Evolutionary conservation across 2,329 filamentous ascomycete species (phyloP).

Genomic region (Arthrobotrys entomopaga): DNA sequence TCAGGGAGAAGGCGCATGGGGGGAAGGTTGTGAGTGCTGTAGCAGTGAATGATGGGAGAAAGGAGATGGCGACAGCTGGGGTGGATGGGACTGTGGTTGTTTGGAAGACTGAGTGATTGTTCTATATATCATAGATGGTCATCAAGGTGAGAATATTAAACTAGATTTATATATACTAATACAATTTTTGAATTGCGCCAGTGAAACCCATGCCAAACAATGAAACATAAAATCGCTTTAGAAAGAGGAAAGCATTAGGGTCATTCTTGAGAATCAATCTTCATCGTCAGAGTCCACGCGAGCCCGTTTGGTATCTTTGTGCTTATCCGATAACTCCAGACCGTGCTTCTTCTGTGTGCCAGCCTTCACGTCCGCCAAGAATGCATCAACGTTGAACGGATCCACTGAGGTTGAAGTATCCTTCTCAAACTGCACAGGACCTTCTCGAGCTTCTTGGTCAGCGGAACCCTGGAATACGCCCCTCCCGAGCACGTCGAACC

Average conservation of each 20-base stretch:
- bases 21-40: constrained; percentile 58
- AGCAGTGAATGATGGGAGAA: constrained; percentile 57
- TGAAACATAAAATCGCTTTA: constrained; percentile 19
- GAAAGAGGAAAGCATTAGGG: constrained; percentile 1
- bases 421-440: constrained; percentile 93
- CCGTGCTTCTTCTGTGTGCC: constrained; percentile 80
- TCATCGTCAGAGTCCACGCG: constrained; percentile 73
- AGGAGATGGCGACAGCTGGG: constrained; percentile 58
- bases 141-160: constrained; percentile 5
- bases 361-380: constrained; percentile 80
- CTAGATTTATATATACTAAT: constrained; percentile 25
- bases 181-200: constrained; percentile 23
- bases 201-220: constrained; percentile 10
- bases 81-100: constrained; percentile 57
- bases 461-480: constrained; percentile 90
- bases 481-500: constrained; percentile 88
- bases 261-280: constrained; percentile 68
- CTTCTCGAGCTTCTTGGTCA: constrained; percentile 85
- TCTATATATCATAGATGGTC: no score
- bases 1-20: constrained; percentile 56
- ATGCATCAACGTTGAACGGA: constrained; percentile 93
- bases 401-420: constrained; percentile 66
- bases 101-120: constrained; percentile 38
- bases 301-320: constrained; percentile 61
- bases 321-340: constrained; percentile 70